Percentiles rank a stretch among this genome's conserved stretches.
These are phyloP conservation scores for Pythium dissotocum DNA, from an alignment of 352 stramenopile genomes.

Conservation along the genomic window DNA sequence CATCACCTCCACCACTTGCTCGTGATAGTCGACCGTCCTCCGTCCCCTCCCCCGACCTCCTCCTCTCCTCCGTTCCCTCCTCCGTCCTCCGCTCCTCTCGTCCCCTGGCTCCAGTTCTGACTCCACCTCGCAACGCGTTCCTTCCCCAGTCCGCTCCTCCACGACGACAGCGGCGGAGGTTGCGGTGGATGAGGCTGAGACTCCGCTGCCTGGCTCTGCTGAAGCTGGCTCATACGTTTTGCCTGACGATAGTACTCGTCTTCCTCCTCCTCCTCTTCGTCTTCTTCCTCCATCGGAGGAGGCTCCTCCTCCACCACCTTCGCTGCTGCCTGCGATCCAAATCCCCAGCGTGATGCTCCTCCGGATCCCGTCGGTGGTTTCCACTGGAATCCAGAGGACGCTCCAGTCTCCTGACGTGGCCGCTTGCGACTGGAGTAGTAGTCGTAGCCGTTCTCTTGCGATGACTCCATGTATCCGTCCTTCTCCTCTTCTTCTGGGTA, in stretches of 20 bases:
- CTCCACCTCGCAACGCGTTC: constrained; percentile 22
- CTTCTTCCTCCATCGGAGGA: constrained; percentile 1
- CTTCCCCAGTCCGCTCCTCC: constrained; percentile 12
- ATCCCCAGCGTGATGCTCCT: background rate
- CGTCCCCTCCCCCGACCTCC: background rate
- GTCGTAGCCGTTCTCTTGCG: background rate
- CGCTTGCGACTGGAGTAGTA: background rate
- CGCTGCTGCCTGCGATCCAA: background rate
- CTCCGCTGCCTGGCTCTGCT: background rate
- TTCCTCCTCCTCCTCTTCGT: constrained; percentile 13
- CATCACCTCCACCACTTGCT: constrained; percentile 26
- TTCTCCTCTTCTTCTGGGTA: constrained; percentile 9
- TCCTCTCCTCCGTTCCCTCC: background rate
- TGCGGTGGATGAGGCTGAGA: background rate
- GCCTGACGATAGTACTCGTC: constrained; percentile 24
- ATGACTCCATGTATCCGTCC: constrained; percentile 4
- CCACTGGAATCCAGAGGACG: constrained; percentile 3
- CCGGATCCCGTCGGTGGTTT: background rate
- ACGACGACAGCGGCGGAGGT: constrained; percentile 9
- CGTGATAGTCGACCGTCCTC: constrained; percentile 2
- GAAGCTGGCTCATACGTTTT: constrained; percentile 15
- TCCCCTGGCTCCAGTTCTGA: constrained; percentile 16
- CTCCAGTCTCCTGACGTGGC: background rate
- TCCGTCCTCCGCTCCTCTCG: background rate
- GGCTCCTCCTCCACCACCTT: background rate